Conservation (phyloP, 2,329 filamentous ascomycete genomes). For the Claviceps quebecensis region DNA sequence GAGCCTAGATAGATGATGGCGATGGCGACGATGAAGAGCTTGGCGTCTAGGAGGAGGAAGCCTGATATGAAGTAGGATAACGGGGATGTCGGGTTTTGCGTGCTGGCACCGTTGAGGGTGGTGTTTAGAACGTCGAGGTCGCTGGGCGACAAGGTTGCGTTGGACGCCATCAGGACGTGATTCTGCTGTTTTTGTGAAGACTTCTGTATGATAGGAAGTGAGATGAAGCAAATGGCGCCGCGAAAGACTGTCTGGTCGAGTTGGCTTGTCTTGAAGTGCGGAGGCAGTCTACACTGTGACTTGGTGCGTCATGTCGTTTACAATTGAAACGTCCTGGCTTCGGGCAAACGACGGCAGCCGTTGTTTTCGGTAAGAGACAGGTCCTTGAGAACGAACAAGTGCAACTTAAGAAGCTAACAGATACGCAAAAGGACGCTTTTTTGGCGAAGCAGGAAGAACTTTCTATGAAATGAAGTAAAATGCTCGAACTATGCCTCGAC, state of each 20-base stretch:
- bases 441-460: too few relatives aligned
- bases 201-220: too few relatives aligned
- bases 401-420: too few relatives aligned
- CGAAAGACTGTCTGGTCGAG: background rate
- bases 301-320: too few relatives aligned
- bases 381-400: too few relatives aligned
- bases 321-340: too few relatives aligned
- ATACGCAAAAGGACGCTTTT: too few relatives aligned
- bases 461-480: background rate
- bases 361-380: too few relatives aligned
- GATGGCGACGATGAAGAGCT: slow-evolving; percentile 50
- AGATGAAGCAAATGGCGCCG: too few relatives aligned
- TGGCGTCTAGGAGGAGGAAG: slow-evolving; percentile 31
- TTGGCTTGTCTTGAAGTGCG: background rate
- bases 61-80: slow-evolving; percentile 20
- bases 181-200: too few relatives aligned
- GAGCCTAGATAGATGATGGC: slow-evolving; percentile 75
- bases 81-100: slow-evolving; percentile 13
- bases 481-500: too few relatives aligned
- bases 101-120: slow-evolving; percentile 12
- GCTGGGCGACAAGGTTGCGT: slow-evolving; percentile 11
- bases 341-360: too few relatives aligned
- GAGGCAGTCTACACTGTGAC: background rate
- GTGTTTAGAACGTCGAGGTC: slow-evolving; percentile 18
- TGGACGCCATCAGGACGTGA: slow-evolving; percentile 9